phyloP scores from a whole-genome alignment of 2,329 filamentous ascomycete genomes.

The Dothistroma pini region DNA sequence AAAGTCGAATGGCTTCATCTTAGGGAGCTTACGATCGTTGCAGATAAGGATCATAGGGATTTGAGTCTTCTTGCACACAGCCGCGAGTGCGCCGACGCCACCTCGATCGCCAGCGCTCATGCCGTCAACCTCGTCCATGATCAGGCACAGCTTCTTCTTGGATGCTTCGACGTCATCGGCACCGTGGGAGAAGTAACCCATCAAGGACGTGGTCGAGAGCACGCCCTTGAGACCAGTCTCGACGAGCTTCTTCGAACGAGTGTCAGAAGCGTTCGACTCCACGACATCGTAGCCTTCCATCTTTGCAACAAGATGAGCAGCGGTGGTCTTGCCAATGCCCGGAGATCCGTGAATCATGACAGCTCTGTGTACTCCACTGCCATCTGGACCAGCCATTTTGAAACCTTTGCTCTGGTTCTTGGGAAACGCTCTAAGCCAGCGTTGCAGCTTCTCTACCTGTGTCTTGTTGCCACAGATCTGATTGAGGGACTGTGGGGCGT shows the following conservation, averaged over 20 bases:
- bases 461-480: conserved; percentile 96
- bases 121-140: conserved; percentile 99
- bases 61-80: conserved; percentile 91
- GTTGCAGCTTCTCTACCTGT: conserved; percentile 82
- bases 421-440: conserved; percentile 80
- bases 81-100: conserved; percentile 88
- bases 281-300: conserved; percentile 90
- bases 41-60: conserved; percentile 96
- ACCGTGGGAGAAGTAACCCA: conserved; percentile 82
- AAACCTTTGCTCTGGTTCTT: conserved; percentile 77
- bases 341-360: conserved; percentile 94
- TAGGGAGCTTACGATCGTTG: conserved; percentile 86
- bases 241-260: conserved; percentile 91
- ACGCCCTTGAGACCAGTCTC: conserved; percentile 85
- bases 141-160: conserved; percentile 91
- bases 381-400: conserved; percentile 77
- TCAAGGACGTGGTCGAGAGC: conserved; percentile 86
- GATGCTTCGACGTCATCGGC: conserved; percentile 72
- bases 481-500: conserved; percentile 76
- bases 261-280: conserved; percentile 94
- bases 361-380: conserved; percentile 77
- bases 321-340: conserved; percentile 96
- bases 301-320: conserved; percentile 89
- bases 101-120: conserved; percentile 98
- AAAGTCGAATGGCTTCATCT: conserved; percentile 97